A percentile compares a stretch with the other conserved stretches of the same genome.
Conservation (phyloP, 176 grass and related monocot species). For the Hordeum vulgare region DNA sequence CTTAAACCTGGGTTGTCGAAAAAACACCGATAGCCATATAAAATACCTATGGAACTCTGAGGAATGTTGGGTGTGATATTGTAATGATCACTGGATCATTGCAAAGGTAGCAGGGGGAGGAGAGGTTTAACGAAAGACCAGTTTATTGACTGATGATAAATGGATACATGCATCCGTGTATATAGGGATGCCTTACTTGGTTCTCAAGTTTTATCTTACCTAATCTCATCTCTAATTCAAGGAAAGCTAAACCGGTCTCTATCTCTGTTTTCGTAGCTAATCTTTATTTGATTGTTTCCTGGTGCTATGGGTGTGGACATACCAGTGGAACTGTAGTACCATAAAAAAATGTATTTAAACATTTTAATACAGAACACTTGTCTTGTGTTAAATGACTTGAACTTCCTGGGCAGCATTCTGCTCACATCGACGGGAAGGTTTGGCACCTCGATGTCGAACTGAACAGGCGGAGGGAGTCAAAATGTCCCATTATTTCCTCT, state of each 20-base stretch:
- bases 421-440: no score
- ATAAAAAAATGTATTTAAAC: neutral
- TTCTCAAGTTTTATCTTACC: neutral
- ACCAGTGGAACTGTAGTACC: neutral
- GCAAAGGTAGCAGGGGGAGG: neutral
- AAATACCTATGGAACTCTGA: neutral
- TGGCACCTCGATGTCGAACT: no score
- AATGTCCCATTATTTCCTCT: neutral
- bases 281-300: neutral
- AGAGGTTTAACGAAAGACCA: neutral
- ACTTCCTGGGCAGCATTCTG: neutral
- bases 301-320: neutral
- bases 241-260: neutral
- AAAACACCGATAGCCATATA: neutral
- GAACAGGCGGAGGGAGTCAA: neutral
- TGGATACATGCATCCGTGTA: neutral
- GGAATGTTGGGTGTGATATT: neutral
- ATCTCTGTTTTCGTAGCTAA: neutral
- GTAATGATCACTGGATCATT: neutral
- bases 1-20: neutral
- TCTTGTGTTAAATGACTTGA: constrained; percentile 15
- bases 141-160: neutral
- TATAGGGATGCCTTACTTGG: neutral
- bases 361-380: neutral
- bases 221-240: neutral